Conservation (phyloP, 1,284 basidiomycete genomes). For the Polyporus tsugae region DNA sequence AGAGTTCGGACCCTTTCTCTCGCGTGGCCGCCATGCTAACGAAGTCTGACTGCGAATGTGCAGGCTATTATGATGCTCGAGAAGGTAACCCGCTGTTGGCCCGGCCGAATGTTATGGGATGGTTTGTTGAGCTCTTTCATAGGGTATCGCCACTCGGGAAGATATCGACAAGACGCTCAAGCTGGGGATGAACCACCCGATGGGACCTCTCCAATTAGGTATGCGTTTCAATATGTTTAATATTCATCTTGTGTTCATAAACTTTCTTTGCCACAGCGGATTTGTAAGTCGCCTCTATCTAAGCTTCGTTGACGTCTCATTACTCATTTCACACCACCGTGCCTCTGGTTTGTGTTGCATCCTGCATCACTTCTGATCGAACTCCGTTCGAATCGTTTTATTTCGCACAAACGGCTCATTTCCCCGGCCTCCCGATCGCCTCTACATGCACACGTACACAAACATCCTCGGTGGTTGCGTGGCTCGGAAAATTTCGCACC, state of each 20-base stretch:
- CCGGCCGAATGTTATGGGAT: not conserved
- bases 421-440: constrained; percentile 7
- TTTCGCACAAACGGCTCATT: constrained; percentile 12
- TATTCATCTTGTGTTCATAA: not conserved
- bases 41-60: not conserved
- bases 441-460: constrained; percentile 18
- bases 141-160: constrained; percentile 91
- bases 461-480: constrained; percentile 6
- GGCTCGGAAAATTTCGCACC: constrained; percentile 6
- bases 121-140: constrained; percentile 10
- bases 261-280: constrained; percentile 60
- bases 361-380: not conserved
- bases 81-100: constrained; percentile 57
- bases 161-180: constrained; percentile 96
- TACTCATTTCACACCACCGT: constrained; percentile 19
- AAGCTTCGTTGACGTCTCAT: constrained; percentile 16
- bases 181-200: constrained; percentile 95
- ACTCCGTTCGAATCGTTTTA: not conserved
- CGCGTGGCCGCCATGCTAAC: constrained; percentile 52
- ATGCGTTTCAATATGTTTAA: constrained; percentile 33
- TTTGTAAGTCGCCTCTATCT: constrained; percentile 62
- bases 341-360: not conserved
- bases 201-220: constrained; percentile 91
- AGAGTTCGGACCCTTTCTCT: constrained; percentile 51
- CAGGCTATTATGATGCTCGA: constrained; percentile 84